Evolutionary conservation across 2,329 filamentous ascomycete genomes (phyloP).

Genomic region (Sporothrix brasiliensis): DNA sequence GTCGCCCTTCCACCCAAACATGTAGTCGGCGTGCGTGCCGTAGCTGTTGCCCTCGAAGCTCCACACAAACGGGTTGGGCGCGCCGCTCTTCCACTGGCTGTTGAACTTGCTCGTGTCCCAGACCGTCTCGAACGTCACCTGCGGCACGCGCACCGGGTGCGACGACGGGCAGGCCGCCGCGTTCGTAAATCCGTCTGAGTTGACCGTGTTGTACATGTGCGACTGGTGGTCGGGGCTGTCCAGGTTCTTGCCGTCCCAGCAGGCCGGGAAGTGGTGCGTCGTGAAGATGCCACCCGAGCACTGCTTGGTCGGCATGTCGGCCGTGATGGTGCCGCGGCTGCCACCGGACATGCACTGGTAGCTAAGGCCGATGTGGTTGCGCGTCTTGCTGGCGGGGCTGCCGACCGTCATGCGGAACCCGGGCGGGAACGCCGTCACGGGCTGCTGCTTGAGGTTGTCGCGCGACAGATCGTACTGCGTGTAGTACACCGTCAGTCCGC

Average conservation of each 20-base stretch:
- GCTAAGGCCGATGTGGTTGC: constrained; percentile 33
- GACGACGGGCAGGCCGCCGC: constrained; percentile 35
- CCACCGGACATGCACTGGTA: constrained; percentile 35
- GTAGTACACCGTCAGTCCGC: constrained; percentile 39
- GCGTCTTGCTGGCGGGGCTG: constrained; percentile 29
- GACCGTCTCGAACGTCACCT: constrained; percentile 39
- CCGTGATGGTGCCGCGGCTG: constrained; percentile 33
- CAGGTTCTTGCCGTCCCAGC: constrained; percentile 58
- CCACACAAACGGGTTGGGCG: constrained; percentile 38
- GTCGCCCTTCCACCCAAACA: constrained; percentile 43
- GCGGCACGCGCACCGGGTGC: constrained; percentile 35
- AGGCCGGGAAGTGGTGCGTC: constrained; percentile 42
- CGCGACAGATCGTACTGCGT: constrained; percentile 38
- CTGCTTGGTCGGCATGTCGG: constrained; percentile 33
- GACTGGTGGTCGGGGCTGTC: constrained; percentile 52
- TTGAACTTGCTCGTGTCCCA: constrained; percentile 42
- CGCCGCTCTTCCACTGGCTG: constrained; percentile 40
- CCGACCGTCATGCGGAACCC: constrained; percentile 38
- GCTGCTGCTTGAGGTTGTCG: constrained; percentile 38
- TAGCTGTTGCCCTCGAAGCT: constrained; percentile 41
- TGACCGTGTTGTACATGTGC: constrained; percentile 38
- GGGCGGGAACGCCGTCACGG: constrained; percentile 39
- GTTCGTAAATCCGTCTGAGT: constrained; percentile 36
- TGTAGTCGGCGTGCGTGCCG: constrained; percentile 43
- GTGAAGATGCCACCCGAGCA: constrained; percentile 37